Conservation (phyloP, 1,284 basidiomycete species). For the Pascua sp. region DNA sequence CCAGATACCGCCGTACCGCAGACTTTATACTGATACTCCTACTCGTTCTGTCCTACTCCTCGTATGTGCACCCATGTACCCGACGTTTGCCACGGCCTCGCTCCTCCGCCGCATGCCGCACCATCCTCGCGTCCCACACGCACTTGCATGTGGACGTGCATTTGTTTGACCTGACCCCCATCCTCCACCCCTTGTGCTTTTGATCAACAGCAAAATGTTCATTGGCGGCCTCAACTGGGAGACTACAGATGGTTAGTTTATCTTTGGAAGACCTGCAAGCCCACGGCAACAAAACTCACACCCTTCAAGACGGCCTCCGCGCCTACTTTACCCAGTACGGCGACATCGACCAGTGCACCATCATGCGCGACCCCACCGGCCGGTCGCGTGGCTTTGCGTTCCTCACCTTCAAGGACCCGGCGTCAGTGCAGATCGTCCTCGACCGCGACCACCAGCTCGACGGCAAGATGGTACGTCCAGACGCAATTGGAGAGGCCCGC, state of each 20-base stretch:
- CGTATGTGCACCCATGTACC: neutral
- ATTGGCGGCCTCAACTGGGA: constrained; percentile 96
- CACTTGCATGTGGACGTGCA: neutral
- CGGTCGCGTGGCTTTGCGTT: constrained; percentile 92
- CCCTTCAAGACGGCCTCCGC: constrained; percentile 64
- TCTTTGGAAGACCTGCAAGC: neutral
- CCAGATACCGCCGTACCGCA: constrained; percentile 1
- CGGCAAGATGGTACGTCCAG: constrained; percentile 75
- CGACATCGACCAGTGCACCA: constrained; percentile 84
- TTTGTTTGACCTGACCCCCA: neutral
- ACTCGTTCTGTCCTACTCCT: constrained; percentile 3
- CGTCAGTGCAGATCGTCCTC: constrained; percentile 85
- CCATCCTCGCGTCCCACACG: neutral
- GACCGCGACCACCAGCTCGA: constrained; percentile 83
- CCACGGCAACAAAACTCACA: neutral
- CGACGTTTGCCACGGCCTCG: too few relatives aligned
- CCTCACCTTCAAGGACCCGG: constrained; percentile 81
- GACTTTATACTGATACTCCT: constrained; percentile 14
- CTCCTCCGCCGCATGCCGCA: too few relatives aligned
- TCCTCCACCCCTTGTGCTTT: neutral
- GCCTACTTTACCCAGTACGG: constrained; percentile 87
- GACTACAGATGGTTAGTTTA: constrained; percentile 75
- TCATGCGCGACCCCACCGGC: constrained; percentile 89
- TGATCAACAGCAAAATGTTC: constrained; percentile 83
- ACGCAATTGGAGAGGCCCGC: neutral